Evolutionary conservation across 164 flowering plant species (phyloP).

Genomic region (Vitis rotundifolia): DNA sequence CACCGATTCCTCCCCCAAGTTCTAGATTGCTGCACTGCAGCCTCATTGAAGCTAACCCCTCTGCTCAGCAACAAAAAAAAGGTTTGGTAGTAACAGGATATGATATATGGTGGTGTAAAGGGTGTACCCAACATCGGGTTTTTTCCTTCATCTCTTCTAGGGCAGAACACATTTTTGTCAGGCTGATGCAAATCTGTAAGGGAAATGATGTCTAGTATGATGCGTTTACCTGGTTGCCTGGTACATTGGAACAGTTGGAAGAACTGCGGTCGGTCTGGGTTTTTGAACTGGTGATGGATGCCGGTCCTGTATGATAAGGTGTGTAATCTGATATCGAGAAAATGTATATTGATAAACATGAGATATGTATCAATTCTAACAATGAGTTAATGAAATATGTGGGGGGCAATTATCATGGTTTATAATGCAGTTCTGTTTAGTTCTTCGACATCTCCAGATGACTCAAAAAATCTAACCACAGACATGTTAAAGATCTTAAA

Average conservation of each 20-base stretch:
- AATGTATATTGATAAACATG: conserved; percentile 2
- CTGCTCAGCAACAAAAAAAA: not conserved
- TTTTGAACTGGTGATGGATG: not conserved
- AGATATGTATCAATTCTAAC: not conserved
- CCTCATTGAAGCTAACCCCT: conserved; percentile 6
- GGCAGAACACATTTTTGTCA: conserved; percentile 7
- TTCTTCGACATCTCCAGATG: no score
- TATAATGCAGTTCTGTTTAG: no score
- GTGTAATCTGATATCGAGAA: not conserved
- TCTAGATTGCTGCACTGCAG: conserved; percentile 16
- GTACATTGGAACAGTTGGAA: not conserved
- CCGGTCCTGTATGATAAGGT: not conserved
- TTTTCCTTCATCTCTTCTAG: not conserved
- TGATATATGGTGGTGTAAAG: not conserved
- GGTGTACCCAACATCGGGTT: not conserved
- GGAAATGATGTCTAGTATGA: not conserved
- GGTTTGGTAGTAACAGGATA: not conserved
- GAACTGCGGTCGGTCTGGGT: not conserved
- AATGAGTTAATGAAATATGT: not conserved
- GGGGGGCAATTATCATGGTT: no score
- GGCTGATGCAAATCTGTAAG: conserved; percentile 12
- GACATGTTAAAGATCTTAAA: no score
- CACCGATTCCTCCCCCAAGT: conserved; percentile 34
- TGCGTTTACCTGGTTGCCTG: not conserved
- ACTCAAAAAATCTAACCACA: no score